phyloP scores from a whole-genome alignment of 352 stramenopile genomes.

The Pythium rhizo-oryzae region DNA sequence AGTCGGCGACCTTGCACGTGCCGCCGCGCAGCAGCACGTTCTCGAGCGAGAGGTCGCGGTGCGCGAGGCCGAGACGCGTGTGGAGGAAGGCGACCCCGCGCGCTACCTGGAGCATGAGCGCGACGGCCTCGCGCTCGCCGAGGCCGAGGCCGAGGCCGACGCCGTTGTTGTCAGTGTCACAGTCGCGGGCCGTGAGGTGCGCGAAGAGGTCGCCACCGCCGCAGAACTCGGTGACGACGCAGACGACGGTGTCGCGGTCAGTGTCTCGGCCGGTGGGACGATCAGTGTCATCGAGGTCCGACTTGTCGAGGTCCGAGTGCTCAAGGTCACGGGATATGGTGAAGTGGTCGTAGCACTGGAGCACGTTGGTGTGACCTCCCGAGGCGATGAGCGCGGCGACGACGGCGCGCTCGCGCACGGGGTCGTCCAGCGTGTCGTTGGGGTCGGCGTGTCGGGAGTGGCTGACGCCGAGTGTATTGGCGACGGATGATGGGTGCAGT shows the following conservation, averaged over 20 bases:
- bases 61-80: constrained; percentile 37
- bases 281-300: not conserved
- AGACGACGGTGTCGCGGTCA: constrained; percentile 18
- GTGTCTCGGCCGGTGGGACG: not conserved
- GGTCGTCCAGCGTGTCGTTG: constrained; percentile 14
- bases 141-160: constrained; percentile 11
- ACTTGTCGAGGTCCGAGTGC: no score
- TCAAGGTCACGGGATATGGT: no score
- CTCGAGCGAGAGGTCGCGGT: constrained; percentile 60
- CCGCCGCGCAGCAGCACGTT: constrained; percentile 46
- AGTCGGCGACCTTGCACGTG: constrained; percentile 54
- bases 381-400: constrained; percentile 20
- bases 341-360: constrained; percentile 32
- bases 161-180: not conserved
- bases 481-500: no score
- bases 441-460: no score
- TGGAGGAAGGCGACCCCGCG: constrained; percentile 33
- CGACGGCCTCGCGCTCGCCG: not conserved
- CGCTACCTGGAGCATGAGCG: not conserved
- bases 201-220: constrained; percentile 30
- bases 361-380: constrained; percentile 25
- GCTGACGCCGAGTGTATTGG: no score
- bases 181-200: not conserved
- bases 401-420: constrained; percentile 10
- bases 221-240: constrained; percentile 28